These are phyloP conservation scores for Globisporangium paddicum DNA, from an alignment of 352 stramenopile species.

Conservation along the genomic window DNA sequence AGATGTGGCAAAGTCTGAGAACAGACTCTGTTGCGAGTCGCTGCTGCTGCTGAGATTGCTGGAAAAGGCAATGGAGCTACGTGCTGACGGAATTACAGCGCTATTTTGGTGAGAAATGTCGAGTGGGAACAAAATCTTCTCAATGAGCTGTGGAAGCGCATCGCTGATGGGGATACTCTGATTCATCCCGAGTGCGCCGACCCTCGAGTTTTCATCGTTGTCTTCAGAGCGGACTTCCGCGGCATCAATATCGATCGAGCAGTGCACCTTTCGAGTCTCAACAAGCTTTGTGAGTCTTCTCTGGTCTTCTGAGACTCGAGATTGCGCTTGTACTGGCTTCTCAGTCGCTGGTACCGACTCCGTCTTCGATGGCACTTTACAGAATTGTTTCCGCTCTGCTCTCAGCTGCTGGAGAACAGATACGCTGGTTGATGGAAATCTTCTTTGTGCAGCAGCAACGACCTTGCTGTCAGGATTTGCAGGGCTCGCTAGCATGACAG, in stretches of 20 bases:
- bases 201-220: background rate
- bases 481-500: background rate
- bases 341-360: background rate
- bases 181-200: background rate
- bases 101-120: background rate
- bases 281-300: background rate
- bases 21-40: slow-evolving; percentile 1
- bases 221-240: background rate
- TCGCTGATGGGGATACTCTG: too few species aligned
- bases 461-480: background rate
- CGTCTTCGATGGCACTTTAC: too few species aligned
- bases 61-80: background rate
- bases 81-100: background rate
- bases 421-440: background rate
- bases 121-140: background rate
- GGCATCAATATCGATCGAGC: background rate
- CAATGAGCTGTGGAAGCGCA: background rate
- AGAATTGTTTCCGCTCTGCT: slow-evolving; percentile 6
- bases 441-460: background rate
- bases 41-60: background rate
- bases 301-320: background rate
- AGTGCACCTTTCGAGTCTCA: background rate
- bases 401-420: slow-evolving; percentile 5
- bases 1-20: background rate
- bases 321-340: background rate